phyloP scores from a whole-genome alignment of 352 stramenopile genomes.

The Pilasporangium apinafurcum region DNA sequence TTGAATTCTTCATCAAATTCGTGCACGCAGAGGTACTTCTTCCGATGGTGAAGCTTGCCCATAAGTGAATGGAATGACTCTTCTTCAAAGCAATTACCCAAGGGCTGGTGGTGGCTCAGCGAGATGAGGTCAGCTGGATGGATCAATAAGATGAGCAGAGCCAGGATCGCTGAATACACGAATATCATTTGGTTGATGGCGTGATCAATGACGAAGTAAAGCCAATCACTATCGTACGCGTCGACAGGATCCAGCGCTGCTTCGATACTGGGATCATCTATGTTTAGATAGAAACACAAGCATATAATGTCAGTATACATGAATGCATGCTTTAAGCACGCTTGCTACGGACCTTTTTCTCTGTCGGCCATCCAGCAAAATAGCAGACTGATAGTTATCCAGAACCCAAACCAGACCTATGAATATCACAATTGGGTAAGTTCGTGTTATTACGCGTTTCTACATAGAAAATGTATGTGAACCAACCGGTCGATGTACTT shows the following conservation, averaged over 20 bases:
- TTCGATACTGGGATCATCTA: slow-evolving; percentile 50
- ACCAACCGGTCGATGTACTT: slow-evolving; percentile 38
- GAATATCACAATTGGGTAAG: too few relatives aligned
- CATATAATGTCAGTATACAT: too few relatives aligned
- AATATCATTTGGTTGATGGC: slow-evolving; percentile 80
- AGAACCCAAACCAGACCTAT: slow-evolving; percentile 51
- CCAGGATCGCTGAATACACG: slow-evolving; percentile 52
- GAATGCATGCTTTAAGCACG: too few relatives aligned
- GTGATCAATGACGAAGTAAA: slow-evolving; percentile 71
- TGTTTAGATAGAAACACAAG: slow-evolving; percentile 2
- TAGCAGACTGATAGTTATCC: slow-evolving; percentile 42
- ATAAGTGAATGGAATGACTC: slow-evolving; percentile 59
- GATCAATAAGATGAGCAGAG: slow-evolving; percentile 52
- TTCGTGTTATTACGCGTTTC: background rate
- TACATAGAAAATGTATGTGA: background rate
- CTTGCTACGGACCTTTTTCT: slow-evolving; percentile 27
- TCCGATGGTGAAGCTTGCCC: slow-evolving; percentile 43
- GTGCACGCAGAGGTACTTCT: slow-evolving; percentile 66
- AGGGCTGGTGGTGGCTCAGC: slow-evolving; percentile 61
- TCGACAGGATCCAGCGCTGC: slow-evolving; percentile 50
- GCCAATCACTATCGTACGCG: slow-evolving; percentile 77
- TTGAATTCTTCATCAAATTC: slow-evolving; percentile 84
- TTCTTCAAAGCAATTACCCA: slow-evolving; percentile 59
- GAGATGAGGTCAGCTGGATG: slow-evolving; percentile 70
- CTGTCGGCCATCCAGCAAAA: slow-evolving; percentile 70